Conservation (phyloP, 2,329 filamentous ascomycete species). For the Colletotrichum tropicale region DNA sequence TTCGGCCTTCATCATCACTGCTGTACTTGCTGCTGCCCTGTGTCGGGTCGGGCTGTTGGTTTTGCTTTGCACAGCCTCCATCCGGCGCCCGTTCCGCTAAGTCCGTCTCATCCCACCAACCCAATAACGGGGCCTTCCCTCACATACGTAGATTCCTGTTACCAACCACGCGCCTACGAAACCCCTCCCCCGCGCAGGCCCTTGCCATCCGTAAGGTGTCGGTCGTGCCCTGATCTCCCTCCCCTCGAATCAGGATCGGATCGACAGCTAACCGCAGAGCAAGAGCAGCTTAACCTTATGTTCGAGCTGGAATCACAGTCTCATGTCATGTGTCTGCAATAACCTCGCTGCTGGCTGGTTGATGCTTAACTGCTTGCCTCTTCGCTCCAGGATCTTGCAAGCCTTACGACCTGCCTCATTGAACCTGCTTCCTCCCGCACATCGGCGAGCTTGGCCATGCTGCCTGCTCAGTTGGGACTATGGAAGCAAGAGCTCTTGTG, state of each 20-base stretch:
- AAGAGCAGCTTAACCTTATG: not conserved
- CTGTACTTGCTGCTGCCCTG: not conserved
- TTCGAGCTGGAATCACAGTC: not conserved
- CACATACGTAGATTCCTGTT: not conserved
- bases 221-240: not conserved
- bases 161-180: not conserved
- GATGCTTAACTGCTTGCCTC: not conserved
- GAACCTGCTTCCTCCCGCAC: not conserved
- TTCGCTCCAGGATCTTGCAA: not conserved
- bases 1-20: not conserved
- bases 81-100: not conserved
- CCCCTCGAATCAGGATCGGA: not conserved
- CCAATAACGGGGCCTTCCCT: not conserved
- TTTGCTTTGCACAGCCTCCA: constrained; percentile 18
- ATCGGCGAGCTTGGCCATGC: not conserved
- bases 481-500: constrained; percentile 18
- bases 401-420: not conserved
- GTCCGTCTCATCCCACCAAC: constrained; percentile 8
- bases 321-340: not conserved
- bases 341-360: not conserved
- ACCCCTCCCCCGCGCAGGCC: not conserved
- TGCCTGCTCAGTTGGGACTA: not conserved
- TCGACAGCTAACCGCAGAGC: not conserved
- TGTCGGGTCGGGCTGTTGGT: not conserved
- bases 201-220: not conserved